Conservation (phyloP, 306 rosid genomes). For the Fragaria ananassa region DNA sequence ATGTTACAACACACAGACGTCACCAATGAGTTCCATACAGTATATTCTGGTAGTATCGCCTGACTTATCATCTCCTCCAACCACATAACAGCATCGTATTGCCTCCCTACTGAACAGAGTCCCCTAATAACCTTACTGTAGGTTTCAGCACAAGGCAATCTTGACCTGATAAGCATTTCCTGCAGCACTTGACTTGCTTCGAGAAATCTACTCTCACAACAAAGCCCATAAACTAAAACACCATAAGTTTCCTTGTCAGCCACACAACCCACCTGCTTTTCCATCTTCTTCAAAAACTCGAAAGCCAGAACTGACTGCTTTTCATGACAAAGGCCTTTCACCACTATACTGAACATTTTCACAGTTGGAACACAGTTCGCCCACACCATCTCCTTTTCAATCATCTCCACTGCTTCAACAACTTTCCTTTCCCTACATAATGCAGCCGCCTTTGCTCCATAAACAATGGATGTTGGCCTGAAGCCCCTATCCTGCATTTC, state of each 20-base stretch:
- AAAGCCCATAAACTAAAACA: slow-evolving; percentile 31
- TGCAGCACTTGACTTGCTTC: slow-evolving; percentile 31
- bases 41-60: slow-evolving; percentile 26
- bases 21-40: slow-evolving; percentile 40
- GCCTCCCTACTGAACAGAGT: slow-evolving; percentile 35
- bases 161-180: slow-evolving; percentile 35
- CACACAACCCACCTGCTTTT: slow-evolving; percentile 26
- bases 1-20: slow-evolving; percentile 27
- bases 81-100: slow-evolving; percentile 39
- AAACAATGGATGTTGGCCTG: slow-evolving; percentile 28
- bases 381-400: slow-evolving; percentile 32
- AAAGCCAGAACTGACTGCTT: slow-evolving; percentile 27
- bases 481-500: slow-evolving; percentile 32
- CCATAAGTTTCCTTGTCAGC: slow-evolving; percentile 30
- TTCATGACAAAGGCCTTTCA: slow-evolving; percentile 30
- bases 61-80: slow-evolving; percentile 40
- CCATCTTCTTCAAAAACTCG: slow-evolving; percentile 32
- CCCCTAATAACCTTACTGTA: slow-evolving; percentile 29
- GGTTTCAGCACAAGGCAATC: slow-evolving; percentile 27
- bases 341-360: slow-evolving; percentile 18
- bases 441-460: slow-evolving; percentile 35
- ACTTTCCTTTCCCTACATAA: slow-evolving; percentile 33
- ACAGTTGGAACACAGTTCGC: slow-evolving; percentile 31
- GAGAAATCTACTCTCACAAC: slow-evolving; percentile 25
- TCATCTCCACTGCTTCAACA: slow-evolving; percentile 34